Percentiles rank a stretch among this genome's conserved stretches.
These are phyloP conservation scores for Vaccinium corymbosum DNA, from an alignment of 148 eudicot genomes.

Conservation along the genomic window DNA sequence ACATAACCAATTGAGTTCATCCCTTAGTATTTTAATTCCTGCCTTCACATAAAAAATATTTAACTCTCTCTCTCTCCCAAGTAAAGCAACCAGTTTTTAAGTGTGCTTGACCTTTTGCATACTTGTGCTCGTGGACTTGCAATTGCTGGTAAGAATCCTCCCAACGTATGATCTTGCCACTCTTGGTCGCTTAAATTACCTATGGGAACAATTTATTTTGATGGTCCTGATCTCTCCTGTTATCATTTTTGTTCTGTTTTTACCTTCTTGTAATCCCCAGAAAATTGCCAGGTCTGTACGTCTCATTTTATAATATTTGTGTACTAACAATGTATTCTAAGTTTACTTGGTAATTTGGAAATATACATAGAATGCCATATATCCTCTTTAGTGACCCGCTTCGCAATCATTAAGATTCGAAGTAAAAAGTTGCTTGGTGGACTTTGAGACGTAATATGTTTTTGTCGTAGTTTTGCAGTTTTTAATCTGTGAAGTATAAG, in stretches of 20 bases:
- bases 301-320: not conserved
- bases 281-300: not conserved
- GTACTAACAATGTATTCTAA: not conserved
- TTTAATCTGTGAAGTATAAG: not conserved
- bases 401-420: not conserved
- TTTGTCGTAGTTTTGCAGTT: not conserved
- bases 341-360: not conserved
- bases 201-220: not conserved
- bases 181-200: not conserved
- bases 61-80: not conserved
- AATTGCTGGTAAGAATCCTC: not conserved
- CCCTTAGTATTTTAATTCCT: not conserved
- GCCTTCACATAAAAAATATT: not conserved
- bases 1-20: not conserved
- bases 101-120: not conserved
- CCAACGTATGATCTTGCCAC: not conserved
- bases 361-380: not conserved
- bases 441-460: not conserved
- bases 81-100: not conserved
- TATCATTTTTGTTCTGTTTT: not conserved
- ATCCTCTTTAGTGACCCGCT: not conserved
- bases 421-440: not conserved
- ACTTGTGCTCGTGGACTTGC: not conserved
- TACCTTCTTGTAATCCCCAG: not conserved
- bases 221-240: not conserved